Evolutionary conservation across 108 stramenopile species (phyloP).

Genomic region (Cyclotella distinguenda): DNA sequence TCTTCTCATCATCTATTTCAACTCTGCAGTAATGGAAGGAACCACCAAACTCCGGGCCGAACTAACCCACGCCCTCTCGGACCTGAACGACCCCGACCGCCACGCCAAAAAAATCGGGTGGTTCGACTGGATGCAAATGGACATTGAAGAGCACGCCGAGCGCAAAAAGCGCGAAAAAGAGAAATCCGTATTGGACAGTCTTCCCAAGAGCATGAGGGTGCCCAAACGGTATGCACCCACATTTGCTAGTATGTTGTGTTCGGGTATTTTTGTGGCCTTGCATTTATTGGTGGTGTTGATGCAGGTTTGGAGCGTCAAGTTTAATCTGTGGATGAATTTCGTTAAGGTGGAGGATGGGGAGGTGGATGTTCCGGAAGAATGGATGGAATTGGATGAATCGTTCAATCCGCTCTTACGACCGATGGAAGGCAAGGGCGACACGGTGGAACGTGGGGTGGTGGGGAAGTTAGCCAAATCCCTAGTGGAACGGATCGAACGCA

Average conservation of each 20-base stretch:
- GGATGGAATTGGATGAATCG: constrained; percentile 62
- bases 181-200: constrained; percentile 62
- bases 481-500: constrained; percentile 40
- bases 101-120: constrained; percentile 64
- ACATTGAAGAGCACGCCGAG: constrained; percentile 85
- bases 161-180: constrained; percentile 82
- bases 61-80: constrained; percentile 71
- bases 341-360: constrained; percentile 51
- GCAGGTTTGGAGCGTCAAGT: constrained; percentile 93
- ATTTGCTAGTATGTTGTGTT: constrained; percentile 74
- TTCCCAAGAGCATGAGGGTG: constrained; percentile 81
- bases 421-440: background rate
- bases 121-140: constrained; percentile 87
- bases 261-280: constrained; percentile 71
- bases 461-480: constrained; percentile 17
- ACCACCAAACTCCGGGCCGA: constrained; percentile 78
- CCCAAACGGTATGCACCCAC: constrained; percentile 74
- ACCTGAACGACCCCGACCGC: constrained; percentile 80
- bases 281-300: constrained; percentile 87
- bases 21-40: constrained; percentile 79
- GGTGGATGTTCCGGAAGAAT: constrained; percentile 53
- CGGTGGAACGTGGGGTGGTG: constrained; percentile 28
- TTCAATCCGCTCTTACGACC: constrained; percentile 25
- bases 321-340: constrained; percentile 89
- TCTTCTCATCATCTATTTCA: background rate